Percentiles rank a stretch among this genome's conserved stretches.
These are phyloP conservation scores for Globisporangium ultimum DNA, from an alignment of 352 stramenopile species.

Conservation along the genomic window DNA sequence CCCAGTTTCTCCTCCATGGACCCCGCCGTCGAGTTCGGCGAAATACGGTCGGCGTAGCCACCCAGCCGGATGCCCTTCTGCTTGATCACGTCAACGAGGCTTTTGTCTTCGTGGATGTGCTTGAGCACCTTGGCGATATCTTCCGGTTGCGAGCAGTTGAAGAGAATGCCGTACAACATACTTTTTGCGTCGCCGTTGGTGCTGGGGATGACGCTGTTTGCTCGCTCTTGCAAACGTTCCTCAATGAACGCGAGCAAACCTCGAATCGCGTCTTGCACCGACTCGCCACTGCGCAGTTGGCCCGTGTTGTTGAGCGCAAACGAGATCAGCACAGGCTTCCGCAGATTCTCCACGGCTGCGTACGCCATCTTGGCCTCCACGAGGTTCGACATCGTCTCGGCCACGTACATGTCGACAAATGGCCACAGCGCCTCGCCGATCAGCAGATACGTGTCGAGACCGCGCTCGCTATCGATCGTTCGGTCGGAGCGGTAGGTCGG, in stretches of 20 bases:
- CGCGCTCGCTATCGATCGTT: conserved; percentile 68
- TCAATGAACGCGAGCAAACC: conserved; percentile 38
- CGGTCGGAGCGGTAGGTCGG: conserved; percentile 87
- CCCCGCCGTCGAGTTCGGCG: conserved; percentile 49
- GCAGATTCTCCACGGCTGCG: conserved; percentile 58
- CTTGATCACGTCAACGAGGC: conserved; percentile 24
- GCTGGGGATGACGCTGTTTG: conserved; percentile 6
- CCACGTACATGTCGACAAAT: conserved; percentile 81
- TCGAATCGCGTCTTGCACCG: conserved; percentile 44
- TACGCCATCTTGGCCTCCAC: conserved; percentile 83
- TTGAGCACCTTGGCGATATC: conserved; percentile 83
- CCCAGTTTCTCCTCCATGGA: conserved; percentile 74
- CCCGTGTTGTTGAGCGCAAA: conserved; percentile 77
- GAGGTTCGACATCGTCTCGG: conserved; percentile 89
- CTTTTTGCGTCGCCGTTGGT: not conserved
- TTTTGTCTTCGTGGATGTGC: conserved; percentile 34
- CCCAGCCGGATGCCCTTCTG: conserved; percentile 50
- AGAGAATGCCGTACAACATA: conserved; percentile 73
- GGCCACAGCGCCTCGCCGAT: conserved; percentile 74
- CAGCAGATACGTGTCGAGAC: conserved; percentile 67
- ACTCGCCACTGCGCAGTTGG: conserved; percentile 76
- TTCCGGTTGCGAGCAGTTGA: conserved; percentile 92
- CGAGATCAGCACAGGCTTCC: conserved; percentile 77
- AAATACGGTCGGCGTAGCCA: conserved; percentile 89
- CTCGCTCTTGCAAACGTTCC: conserved; percentile 12